A percentile compares a stretch with the other conserved stretches of the same genome.
These are phyloP conservation scores for Russula emetica DNA, from an alignment of 768 basidiomycete species.

Conservation along the genomic window DNA sequence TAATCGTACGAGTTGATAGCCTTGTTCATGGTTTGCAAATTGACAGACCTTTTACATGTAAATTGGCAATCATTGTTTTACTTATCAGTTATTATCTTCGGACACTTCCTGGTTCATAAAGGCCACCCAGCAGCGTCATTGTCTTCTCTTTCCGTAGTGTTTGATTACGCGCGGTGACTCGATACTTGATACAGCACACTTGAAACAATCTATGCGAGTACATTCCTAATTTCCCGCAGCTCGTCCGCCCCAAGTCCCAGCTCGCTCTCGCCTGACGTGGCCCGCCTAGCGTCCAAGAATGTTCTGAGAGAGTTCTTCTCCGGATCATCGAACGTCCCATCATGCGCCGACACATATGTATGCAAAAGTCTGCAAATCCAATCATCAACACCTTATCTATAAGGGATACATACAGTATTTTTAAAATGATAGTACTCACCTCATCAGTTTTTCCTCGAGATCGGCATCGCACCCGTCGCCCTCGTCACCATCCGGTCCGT, in stretches of 20 bases:
- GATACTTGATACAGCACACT: background rate
- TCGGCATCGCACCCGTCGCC: slow-evolving; percentile 50
- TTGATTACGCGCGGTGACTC: background rate
- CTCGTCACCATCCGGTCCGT: slow-evolving; percentile 69
- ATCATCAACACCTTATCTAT: too few species aligned
- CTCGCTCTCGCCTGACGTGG: background rate
- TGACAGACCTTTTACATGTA: background rate
- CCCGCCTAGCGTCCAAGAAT: slow-evolving; percentile 16
- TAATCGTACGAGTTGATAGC: background rate
- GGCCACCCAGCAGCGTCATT: background rate
- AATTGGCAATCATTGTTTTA: background rate
- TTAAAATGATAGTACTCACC: slow-evolving; percentile 37
- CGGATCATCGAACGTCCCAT: slow-evolving; percentile 17
- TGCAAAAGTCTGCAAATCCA: slow-evolving; percentile 18
- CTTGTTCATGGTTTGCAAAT: background rate
- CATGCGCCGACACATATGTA: slow-evolving; percentile 24
- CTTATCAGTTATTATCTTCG: background rate
- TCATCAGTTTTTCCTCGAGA: slow-evolving; percentile 60
- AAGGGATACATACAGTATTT: background rate
- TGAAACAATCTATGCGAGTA: slow-evolving; percentile 1
- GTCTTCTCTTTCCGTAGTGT: background rate
- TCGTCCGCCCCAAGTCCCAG: slow-evolving; percentile 16
- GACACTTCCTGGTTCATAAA: background rate
- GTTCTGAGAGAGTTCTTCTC: slow-evolving; percentile 17
- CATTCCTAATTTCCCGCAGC: slow-evolving; percentile 9